Evolutionary conservation across 140 eudicot species (phyloP), one percentile per base, ranked within the genome.

Genomic region (Ambrosia hybrid): DNA sequence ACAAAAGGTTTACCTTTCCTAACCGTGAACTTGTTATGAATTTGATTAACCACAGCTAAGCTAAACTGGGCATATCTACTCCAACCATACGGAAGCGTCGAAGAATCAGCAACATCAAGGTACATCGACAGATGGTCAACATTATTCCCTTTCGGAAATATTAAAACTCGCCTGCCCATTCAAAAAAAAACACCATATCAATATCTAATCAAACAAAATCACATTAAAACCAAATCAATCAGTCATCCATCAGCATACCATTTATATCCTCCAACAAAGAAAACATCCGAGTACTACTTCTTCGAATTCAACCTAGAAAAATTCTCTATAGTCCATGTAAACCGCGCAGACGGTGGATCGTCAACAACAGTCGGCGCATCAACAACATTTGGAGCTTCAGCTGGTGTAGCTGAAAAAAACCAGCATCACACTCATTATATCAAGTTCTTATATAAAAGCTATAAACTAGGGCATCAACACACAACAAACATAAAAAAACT

Each of bases 51-150:
- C 78, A 92, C 92, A 0, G 89, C 78, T 73, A 92, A 85, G 80
- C 92, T 92, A 75, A 92, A 92, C 21, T 90, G 92, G 21, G 96
- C 92, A 73, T 76, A 82, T 87, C 92, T 92, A 73, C 87, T 89
- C 96, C 96, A 92, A n/a, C 96, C 98, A 84, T 82, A 83, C 4
- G 98, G 95, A 51, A 89, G 68, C 33, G 87, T 57, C 10, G 84
- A 30, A 1, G 95, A 84, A 76, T 92, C 98, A 2, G 96, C 98
- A 72, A 92, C 98, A 81, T 89, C 98, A 62, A 92, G 83, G 77
- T 87, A 89, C 95, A 89, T 80, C 15, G 98, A 92, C 75, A 92
- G 76, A 80, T 80, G 81, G 69, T 87, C 98, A 73, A 76, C 95
- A 79, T 89, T 92, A 80, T 92, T 92, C 53, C 96, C 98, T 70